Base-by-base conservation (phyloP, 2,329 filamentous ascomycete species). In the Pseudogymnoascus sp. region DNA sequence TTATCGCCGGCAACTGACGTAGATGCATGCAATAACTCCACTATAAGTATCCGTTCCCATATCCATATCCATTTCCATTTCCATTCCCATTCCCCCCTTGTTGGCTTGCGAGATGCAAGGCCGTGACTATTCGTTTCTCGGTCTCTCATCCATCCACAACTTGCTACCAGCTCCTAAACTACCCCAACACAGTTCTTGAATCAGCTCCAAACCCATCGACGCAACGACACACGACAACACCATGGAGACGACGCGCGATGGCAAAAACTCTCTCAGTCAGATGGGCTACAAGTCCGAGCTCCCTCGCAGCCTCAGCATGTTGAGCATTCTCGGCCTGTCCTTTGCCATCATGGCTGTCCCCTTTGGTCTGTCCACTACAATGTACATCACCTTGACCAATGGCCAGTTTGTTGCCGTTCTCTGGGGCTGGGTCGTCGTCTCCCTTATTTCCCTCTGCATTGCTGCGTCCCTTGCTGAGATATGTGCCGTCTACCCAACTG, bases 311-410 rank as follows among this genome's bases (percentile, higher is more conserved):
- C 73, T 90, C 66, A 85, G 83, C 72, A 89, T 89, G 86, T 74
- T 89, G 70, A 87, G 84, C 70, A 84, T 90, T 28, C 77, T 90
- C 50, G 88, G 88, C 60, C 68, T 77, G 69, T 89, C 86, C 50
- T 90, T 90, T 71, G 88, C 87, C 61, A 90, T 91, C 73, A 90
- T 90, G 86, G 87, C 87, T 10, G 86, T 86, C 10, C 86, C 86
- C 0, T 89, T 86, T 68, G 87, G 87, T 37, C 78, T 89, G 38
- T 84, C 80, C 31, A 89, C 88, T 14, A 90, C 87, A 1, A 78
- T 90, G 66, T 86, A 84, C 75, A 87, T 89, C 71, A 85, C 84
- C 22, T 78, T 90, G 28, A 82, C 82, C 16, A 86, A 90, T 72
- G 88, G 88, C 22, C 85, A 89, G 72, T 81, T 81, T 46, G 87